Percentiles rank a stretch among this genome's conserved stretches.
These are phyloP conservation scores for Globisporangium orthogonon DNA, from an alignment of 352 stramenopile species.

Conservation along the genomic window DNA sequence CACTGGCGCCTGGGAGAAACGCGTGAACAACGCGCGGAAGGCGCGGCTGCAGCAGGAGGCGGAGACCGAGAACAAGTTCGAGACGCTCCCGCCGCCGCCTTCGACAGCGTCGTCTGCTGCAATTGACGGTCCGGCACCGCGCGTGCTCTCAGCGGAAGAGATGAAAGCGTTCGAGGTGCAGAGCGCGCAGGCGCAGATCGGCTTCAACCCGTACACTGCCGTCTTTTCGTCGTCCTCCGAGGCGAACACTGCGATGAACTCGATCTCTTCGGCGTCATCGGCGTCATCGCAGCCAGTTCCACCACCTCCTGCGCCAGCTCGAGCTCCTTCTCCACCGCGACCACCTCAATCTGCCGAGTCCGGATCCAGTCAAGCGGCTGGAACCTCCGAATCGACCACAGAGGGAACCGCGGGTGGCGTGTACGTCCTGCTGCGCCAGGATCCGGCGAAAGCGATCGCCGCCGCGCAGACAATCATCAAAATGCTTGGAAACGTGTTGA, in stretches of 20 bases:
- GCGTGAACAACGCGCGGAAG: conserved; percentile 47
- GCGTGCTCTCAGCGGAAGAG: conserved; percentile 50
- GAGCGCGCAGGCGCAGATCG: conserved; percentile 45
- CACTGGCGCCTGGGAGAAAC: conserved; percentile 65
- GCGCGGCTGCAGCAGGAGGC: conserved; percentile 43
- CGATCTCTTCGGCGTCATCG: conserved; percentile 16
- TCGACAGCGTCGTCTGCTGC: conserved; percentile 7
- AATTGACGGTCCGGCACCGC: conserved; percentile 8
- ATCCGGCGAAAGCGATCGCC: conserved; percentile 35
- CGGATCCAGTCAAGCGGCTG: conserved; percentile 6
- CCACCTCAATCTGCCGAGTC: neutral
- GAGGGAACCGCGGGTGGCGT: conserved; percentile 25
- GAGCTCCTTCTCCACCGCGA: neutral
- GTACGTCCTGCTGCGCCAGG: conserved; percentile 58
- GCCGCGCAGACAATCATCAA: conserved; percentile 63
- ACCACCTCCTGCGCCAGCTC: conserved; percentile 17
- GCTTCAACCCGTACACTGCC: conserved; percentile 67
- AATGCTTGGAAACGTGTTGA: conserved; percentile 59
- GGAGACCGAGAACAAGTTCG: conserved; percentile 35
- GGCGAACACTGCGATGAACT: conserved; percentile 46
- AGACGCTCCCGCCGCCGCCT: conserved; percentile 13
- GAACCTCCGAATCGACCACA: neutral
- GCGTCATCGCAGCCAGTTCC: conserved; percentile 1
- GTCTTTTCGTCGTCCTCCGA: conserved; percentile 62
- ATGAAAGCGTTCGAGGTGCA: conserved; percentile 59